Base-by-base conservation (phyloP, 768 basidiomycete genomes). In the Amanita rimosa region DNA sequence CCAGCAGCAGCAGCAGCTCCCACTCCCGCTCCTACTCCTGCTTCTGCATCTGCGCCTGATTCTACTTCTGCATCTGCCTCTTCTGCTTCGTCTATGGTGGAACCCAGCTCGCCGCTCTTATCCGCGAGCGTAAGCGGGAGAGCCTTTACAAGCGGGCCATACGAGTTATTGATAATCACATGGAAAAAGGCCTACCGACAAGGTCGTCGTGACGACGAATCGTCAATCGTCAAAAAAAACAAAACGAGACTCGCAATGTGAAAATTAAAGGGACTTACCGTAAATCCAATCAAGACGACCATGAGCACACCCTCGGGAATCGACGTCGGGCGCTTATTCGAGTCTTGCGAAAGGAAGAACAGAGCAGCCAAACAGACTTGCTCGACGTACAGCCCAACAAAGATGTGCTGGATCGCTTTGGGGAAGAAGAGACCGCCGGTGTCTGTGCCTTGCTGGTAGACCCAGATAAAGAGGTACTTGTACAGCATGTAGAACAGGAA, bases 401-500 rank as follows among this genome's bases (percentile, higher is more conserved):
- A 97, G 26, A 95, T 60, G 59, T 98, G 96, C 43, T 88, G 81
- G 22, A 98, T 78, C 4, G 96, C 95, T 64, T 83, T 88, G 19
- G 94, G 94, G 74, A 92, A 98, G 73, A 96, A 98, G 43, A 89
- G 61, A 0, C 96, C 96, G 33, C 95, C 95, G 0, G 92, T 95
- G 48, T 96, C 93, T 44, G 68, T 68, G 3, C 73, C 65, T 60
- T 91, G 83, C 48, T 87, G 81, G 57, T 79, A 78, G 52, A 78
- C 80, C 71, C 79, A 92, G 46, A 88, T 69, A 75, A 88, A 92
- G 26, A 89, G 76, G 57, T 91, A 92, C 64, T 88, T 90, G 75
- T 87, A 91, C 31, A 90, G 65, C 52, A 80, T 67, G 64, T 85
- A 94, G 66, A 91, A 87, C 38, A 83, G 63, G 63, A 86, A 81